Conservation (phyloP, 2,329 filamentous ascomycete species). For the Monilinia polystroma region DNA sequence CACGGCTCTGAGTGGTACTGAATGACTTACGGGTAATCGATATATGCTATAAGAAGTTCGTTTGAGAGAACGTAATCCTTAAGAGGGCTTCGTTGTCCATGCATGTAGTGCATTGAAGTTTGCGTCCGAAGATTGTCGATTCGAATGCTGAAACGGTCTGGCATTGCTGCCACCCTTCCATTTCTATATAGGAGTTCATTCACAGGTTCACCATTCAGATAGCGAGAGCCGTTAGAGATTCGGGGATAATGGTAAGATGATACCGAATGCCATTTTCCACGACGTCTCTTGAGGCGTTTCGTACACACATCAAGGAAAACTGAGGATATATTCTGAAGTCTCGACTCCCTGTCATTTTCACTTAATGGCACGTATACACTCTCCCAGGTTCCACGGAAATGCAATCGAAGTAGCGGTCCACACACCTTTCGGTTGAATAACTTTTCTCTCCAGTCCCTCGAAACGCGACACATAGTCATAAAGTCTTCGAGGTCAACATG, state of each 20-base stretch:
- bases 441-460: slow-evolving; percentile 29
- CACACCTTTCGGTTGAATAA: slow-evolving; percentile 30
- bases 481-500: slow-evolving; percentile 34
- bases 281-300: slow-evolving; percentile 3
- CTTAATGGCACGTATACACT: background rate
- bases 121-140: slow-evolving; percentile 7
- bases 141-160: background rate
- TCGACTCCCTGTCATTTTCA: background rate
- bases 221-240: background rate
- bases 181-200: background rate
- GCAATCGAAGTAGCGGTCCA: slow-evolving; percentile 25
- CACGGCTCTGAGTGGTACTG: background rate
- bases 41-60: slow-evolving; percentile 12
- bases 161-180: slow-evolving; percentile 7
- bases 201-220: background rate
- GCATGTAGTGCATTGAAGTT: background rate
- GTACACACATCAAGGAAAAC: background rate
- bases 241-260: background rate
- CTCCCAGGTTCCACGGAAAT: slow-evolving; percentile 28
- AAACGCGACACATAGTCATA: slow-evolving; percentile 31
- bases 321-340: background rate
- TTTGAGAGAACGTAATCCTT: slow-evolving; percentile 1
- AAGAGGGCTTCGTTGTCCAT: slow-evolving; percentile 5
- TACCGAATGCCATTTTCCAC: slow-evolving; percentile 4
- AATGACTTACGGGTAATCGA: slow-evolving; percentile 12